Base-by-base conservation (phyloP, 2,329 filamentous ascomycete species). In the Fusarium solani-melongenae region DNA sequence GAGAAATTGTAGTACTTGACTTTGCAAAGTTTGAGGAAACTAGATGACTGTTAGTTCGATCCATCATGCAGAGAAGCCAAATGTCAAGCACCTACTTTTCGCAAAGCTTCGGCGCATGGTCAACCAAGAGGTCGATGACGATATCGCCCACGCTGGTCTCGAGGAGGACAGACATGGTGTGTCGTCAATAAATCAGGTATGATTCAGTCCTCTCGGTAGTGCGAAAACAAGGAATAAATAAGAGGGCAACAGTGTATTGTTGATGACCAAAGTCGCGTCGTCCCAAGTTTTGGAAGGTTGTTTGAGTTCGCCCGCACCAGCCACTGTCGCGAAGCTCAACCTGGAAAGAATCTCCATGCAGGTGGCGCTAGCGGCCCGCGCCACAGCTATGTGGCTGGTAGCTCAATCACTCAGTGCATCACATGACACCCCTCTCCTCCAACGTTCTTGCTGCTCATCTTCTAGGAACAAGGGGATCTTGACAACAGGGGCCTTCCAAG, bases 1-100 rank as follows among this genome's bases (percentile, higher is more conserved):
- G 95, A 92, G 83, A 97, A 98, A 86, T 98, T 98, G 91, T 98
- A 99, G 86, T 98, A 99, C 86, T 98, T 99, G 84, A 95, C 88
- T 86, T 98, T 98, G 90, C 96, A 98, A 77, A 99, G 93, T 88
- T 99, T 98, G 66, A 99, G 87, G 83, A 99, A 98, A 88, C 94
- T 97, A 83, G 12, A 57, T 80, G 80, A 79, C 70, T 81, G 86
- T 92, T 86, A 81, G 75, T 62, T 63, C 61, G 62, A 34, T 22
- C 53, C 62, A 72, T 73, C 67, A 75, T 69, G 59, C 44, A 64
- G 20, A 66, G 53, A 57, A 39, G 36, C 24, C 17, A 38, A 27
- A n/a, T 34, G 51, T 5, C 20, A 38, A n/a, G 27, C n/a, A 88
- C 93, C 87, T 86, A 97, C 94, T 98, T 99, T 85, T 98, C 93